Conservation (phyloP, 345 rosid genomes). For the Lepidium aucheri region DNA sequence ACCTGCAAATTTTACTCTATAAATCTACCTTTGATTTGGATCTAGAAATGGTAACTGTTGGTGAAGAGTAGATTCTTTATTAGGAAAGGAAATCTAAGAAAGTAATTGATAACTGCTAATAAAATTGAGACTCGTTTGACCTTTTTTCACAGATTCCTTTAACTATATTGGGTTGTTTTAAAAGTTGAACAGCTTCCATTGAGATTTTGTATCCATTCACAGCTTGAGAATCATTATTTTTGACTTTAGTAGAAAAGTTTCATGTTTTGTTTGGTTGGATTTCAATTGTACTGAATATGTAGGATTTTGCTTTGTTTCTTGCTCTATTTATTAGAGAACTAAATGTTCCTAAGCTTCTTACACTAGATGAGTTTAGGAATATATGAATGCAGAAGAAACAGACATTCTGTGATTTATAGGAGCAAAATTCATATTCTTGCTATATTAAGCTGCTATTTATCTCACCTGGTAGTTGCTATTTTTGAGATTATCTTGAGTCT, state of each 20-base stretch:
- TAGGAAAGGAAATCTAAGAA: conserved; percentile 2
- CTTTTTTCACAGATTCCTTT: too few species aligned
- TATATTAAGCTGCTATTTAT: neutral
- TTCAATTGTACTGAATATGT: neutral
- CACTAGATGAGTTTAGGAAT: neutral
- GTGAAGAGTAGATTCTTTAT: neutral
- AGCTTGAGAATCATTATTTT: neutral
- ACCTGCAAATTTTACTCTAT: neutral
- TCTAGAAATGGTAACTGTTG: conserved; percentile 13
- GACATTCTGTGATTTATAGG: neutral
- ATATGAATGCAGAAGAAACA: neutral
- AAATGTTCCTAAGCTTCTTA: neutral
- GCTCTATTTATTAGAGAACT: neutral
- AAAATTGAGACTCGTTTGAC: neutral
- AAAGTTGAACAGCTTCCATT: neutral
- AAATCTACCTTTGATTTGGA: conserved; percentile 2
- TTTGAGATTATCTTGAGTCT: neutral
- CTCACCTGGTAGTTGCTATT: neutral
- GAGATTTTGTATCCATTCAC: neutral
- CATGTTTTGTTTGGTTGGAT: neutral
- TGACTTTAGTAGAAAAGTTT: neutral
- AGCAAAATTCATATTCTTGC: neutral
- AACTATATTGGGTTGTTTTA: neutral
- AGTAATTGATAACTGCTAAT: neutral
- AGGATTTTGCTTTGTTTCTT: neutral